Percentiles rank a stretch among this genome's conserved stretches.
Conservation (phyloP, 106 monocot genomes). For the Alisma plantagoaquatica region DNA sequence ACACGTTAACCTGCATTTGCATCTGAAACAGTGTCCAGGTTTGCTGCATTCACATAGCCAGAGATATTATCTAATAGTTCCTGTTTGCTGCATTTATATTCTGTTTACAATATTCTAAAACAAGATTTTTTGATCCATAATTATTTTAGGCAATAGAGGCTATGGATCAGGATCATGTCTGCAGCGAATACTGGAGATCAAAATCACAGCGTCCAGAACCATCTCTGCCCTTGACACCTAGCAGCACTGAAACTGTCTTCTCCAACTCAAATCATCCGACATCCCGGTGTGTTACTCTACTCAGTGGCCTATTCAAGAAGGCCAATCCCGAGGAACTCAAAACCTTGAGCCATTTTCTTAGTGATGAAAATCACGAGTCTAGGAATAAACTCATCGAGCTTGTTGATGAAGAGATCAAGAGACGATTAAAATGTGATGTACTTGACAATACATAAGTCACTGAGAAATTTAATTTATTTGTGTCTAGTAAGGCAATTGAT, state of each 20-base stretch:
- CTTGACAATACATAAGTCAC: too few species aligned
- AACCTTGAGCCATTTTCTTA: conserved; percentile 19
- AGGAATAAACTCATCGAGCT: conserved; percentile 12
- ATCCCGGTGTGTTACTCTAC: conserved; percentile 10
- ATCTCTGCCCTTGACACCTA: neutral
- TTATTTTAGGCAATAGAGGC: conserved; percentile 43
- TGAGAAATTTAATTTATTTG: too few species aligned
- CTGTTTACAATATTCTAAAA: too few species aligned
- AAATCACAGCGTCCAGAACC: neutral
- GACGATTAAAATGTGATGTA: conserved; percentile 5
- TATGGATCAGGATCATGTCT: conserved; percentile 24
- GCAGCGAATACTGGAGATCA: conserved; percentile 45
- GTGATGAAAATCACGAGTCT: conserved; percentile 5
- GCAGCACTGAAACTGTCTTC: neutral
- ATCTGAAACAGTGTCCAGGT: too few species aligned
- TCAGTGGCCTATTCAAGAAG: conserved; percentile 34
- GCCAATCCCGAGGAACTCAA: conserved; percentile 37
- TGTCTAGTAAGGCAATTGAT: too few species aligned
- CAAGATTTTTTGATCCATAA: neutral
- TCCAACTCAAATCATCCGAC: too few species aligned
- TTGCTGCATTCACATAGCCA: too few species aligned
- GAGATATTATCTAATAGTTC: too few species aligned
- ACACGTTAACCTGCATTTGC: too few species aligned
- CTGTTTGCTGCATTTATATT: too few species aligned
- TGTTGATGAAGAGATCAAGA: conserved; percentile 24